These are phyloP conservation scores for Pilatotrama ljubarskyi DNA, from an alignment of 768 basidiomycete genomes.

Conservation along the genomic window DNA sequence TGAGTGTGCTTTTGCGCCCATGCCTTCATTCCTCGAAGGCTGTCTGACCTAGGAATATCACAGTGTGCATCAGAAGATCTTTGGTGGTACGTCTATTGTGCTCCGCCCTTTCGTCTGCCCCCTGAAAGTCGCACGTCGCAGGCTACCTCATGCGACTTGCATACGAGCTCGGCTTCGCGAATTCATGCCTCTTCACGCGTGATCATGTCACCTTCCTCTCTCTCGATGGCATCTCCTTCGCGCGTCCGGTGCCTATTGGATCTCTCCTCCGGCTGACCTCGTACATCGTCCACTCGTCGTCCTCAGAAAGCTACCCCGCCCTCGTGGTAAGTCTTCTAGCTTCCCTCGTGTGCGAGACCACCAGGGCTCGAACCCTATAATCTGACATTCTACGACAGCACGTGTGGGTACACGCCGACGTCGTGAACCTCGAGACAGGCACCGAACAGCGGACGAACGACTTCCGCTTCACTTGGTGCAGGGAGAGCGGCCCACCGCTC, in stretches of 20 bases:
- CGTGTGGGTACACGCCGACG: constrained; percentile 68
- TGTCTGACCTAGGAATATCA: background rate
- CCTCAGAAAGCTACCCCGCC: constrained; percentile 50
- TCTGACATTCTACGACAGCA: constrained; percentile 44
- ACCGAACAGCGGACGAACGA: constrained; percentile 69
- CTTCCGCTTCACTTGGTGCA: constrained; percentile 74
- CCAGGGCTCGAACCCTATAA: background rate
- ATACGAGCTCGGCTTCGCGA: constrained; percentile 79
- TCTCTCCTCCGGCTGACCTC: constrained; percentile 76
- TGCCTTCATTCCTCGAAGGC: background rate
- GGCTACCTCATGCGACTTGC: constrained; percentile 65
- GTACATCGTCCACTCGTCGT: constrained; percentile 59
- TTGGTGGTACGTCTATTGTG: constrained; percentile 53
- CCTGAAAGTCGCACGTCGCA: constrained; percentile 9
- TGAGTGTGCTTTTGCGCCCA: constrained; percentile 34
- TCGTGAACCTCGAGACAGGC: constrained; percentile 68
- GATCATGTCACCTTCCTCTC: constrained; percentile 71
- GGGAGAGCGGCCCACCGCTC: constrained; percentile 38
- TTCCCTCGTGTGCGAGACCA: background rate
- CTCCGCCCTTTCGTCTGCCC: background rate
- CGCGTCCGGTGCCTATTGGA: constrained; percentile 80
- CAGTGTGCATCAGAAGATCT: constrained; percentile 81
- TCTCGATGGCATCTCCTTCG: constrained; percentile 78
- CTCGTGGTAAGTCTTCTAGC: constrained; percentile 52
- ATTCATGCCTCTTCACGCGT: constrained; percentile 66